A percentile compares a stretch with the other conserved stretches of the same genome.
These are phyloP conservation scores for Picochlorum sp. DNA, from an alignment of 139 green algal genomes.

Conservation along the genomic window DNA sequence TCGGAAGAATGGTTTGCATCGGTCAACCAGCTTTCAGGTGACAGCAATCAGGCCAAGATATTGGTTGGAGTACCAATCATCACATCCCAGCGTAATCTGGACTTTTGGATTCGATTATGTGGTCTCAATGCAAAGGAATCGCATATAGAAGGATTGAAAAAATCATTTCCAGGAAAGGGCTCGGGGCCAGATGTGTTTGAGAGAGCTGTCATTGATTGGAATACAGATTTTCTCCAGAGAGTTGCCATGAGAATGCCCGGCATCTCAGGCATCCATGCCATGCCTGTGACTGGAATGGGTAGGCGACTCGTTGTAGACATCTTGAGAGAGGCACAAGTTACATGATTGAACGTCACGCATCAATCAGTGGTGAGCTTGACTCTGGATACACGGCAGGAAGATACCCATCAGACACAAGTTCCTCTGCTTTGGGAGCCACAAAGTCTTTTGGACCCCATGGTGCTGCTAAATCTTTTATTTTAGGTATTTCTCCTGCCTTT, in stretches of 20 bases:
- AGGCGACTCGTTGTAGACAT: constrained; percentile 27
- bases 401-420: constrained; percentile 14
- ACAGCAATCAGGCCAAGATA: constrained; percentile 11
- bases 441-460: constrained; percentile 38
- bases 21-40: constrained; percentile 10
- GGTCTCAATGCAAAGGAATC: constrained; percentile 9
- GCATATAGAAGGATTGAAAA: constrained; percentile 16
- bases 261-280: constrained; percentile 55
- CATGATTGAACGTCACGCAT: constrained; percentile 13
- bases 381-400: constrained; percentile 25
- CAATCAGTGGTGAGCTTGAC: constrained; percentile 10
- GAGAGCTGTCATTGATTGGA: constrained; percentile 20
- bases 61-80: constrained; percentile 54
- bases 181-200: constrained; percentile 1
- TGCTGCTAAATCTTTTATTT: constrained; percentile 31
- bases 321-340: constrained; percentile 16
- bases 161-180: constrained; percentile 17
- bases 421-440: neutral
- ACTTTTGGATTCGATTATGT: constrained; percentile 60
- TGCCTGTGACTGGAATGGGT: constrained; percentile 49
- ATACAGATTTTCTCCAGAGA: constrained; percentile 31
- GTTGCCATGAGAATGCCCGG: constrained; percentile 27
- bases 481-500: constrained; percentile 34
- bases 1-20: constrained; percentile 42
- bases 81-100: constrained; percentile 40